phyloP scores from a whole-genome alignment of 805 yeast species.

The Millerago galiae region DNA sequence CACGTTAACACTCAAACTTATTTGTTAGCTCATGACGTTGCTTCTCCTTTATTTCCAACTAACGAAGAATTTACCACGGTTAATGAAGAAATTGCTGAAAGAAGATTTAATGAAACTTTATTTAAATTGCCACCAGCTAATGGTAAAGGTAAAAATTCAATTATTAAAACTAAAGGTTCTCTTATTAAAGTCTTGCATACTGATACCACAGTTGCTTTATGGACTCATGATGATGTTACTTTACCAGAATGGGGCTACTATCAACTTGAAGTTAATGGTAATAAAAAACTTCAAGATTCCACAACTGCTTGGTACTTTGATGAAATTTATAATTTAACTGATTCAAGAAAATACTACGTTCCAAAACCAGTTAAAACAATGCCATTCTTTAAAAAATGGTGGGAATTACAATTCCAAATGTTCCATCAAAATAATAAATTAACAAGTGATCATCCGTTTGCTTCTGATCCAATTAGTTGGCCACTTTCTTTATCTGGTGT shows the following conservation, averaged over 20 bases:
- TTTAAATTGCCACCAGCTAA: constrained; percentile 64
- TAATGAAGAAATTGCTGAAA: constrained; percentile 48
- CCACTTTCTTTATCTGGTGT: constrained; percentile 87
- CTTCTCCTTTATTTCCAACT: constrained; percentile 88
- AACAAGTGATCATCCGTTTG: constrained; percentile 88
- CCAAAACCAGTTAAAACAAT: constrained; percentile 58
- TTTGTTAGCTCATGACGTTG: constrained; percentile 89
- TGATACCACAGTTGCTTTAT: constrained; percentile 85
- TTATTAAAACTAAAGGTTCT: constrained; percentile 65
- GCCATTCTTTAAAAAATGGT: constrained; percentile 82
- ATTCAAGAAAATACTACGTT: constrained; percentile 52
- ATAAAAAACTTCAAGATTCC: constrained; percentile 65
- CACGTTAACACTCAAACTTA: constrained; percentile 78
- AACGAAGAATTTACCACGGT: constrained; percentile 88
- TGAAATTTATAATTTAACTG: constrained; percentile 56
- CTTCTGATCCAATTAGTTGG: constrained; percentile 89
- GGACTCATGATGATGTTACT: constrained; percentile 79
- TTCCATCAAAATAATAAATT: constrained; percentile 87
- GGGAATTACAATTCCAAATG: constrained; percentile 84
- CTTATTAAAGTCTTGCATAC: constrained; percentile 69
- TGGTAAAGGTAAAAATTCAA: constrained; percentile 41
- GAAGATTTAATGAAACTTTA: constrained; percentile 64
- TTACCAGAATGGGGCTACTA: constrained; percentile 94
- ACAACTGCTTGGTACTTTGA: constrained; percentile 76
- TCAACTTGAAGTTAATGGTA: constrained; percentile 94